Percentiles rank a stretch among this genome's conserved stretches.
Evolutionary conservation across 2,329 filamentous ascomycete genomes (phyloP).

Genomic region (Pezicula neosporulosa): DNA sequence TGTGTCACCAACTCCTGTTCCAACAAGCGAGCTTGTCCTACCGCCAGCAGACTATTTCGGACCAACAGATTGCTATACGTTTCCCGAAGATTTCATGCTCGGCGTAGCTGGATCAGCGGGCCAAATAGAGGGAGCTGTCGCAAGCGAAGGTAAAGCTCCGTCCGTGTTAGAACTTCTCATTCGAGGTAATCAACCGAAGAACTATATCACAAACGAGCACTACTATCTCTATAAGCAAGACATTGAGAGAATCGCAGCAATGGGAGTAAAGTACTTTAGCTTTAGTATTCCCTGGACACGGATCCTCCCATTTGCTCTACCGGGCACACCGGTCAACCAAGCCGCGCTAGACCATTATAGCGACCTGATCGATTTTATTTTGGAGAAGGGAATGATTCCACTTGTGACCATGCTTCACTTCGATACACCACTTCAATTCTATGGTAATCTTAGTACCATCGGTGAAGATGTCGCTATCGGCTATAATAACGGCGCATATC

Average conservation of each 20-base stretch:
- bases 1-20: slow-evolving; percentile 53
- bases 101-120: slow-evolving; percentile 44
- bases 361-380: slow-evolving; percentile 45
- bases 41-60: slow-evolving; percentile 35
- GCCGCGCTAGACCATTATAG: slow-evolving; percentile 48
- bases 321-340: slow-evolving; percentile 46
- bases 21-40: slow-evolving; percentile 49
- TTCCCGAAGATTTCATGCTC: slow-evolving; percentile 43
- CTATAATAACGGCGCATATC: slow-evolving; percentile 34
- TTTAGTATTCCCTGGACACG: slow-evolving; percentile 50
- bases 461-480: slow-evolving; percentile 23
- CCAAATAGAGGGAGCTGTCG: slow-evolving; percentile 42
- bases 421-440: slow-evolving; percentile 43
- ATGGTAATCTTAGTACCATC: slow-evolving; percentile 24
- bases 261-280: slow-evolving; percentile 47
- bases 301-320: slow-evolving; percentile 46
- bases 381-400: slow-evolving; percentile 46
- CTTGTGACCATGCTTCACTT: slow-evolving; percentile 45
- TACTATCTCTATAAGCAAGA: slow-evolving; percentile 55
- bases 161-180: slow-evolving; percentile 34
- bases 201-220: slow-evolving; percentile 42
- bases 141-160: slow-evolving; percentile 36
- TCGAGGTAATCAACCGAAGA: slow-evolving; percentile 32
- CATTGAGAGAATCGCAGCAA: slow-evolving; percentile 46
- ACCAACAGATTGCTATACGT: slow-evolving; percentile 26